Evolutionary conservation across 108 stramenopile species (phyloP).

Genomic region (Skeletonema menzelii): DNA sequence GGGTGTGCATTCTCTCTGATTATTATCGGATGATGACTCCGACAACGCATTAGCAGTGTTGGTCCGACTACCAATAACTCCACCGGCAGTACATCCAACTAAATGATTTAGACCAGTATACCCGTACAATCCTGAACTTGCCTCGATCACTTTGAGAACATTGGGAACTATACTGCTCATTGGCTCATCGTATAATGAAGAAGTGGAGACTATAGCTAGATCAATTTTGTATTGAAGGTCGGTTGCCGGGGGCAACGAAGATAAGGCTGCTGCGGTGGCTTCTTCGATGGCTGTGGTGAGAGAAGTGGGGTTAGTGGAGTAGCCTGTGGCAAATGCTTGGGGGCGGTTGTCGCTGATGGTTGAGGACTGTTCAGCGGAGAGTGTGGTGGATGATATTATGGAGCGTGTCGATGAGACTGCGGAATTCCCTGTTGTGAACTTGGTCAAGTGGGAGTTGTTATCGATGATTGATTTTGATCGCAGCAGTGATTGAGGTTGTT

Average conservation of each 20-base stretch:
- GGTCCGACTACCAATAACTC: constrained; percentile 56
- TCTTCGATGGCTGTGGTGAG: constrained; percentile 60
- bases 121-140: constrained; percentile 27
- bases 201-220: constrained; percentile 66
- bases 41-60: constrained; percentile 1
- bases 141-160: constrained; percentile 55
- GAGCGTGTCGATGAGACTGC: neutral
- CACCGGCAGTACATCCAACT: constrained; percentile 74
- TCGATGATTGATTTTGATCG: neutral
- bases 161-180: constrained; percentile 22
- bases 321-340: constrained; percentile 71
- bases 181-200: constrained; percentile 68
- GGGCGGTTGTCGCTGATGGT: constrained; percentile 24
- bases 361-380: neutral
- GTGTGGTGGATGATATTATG: neutral
- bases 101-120: constrained; percentile 47
- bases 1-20: constrained; percentile 20
- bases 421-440: neutral
- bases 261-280: constrained; percentile 54
- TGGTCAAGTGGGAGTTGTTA: neutral
- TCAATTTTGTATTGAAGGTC: constrained; percentile 30
- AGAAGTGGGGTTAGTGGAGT: constrained; percentile 52
- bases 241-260: constrained; percentile 46
- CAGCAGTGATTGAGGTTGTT: neutral
- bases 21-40: neutral